These are phyloP conservation scores for Sphagnum magellanicum DNA, from an alignment of 228 moss, liverwort and hornwort genomes.

Conservation along the genomic window DNA sequence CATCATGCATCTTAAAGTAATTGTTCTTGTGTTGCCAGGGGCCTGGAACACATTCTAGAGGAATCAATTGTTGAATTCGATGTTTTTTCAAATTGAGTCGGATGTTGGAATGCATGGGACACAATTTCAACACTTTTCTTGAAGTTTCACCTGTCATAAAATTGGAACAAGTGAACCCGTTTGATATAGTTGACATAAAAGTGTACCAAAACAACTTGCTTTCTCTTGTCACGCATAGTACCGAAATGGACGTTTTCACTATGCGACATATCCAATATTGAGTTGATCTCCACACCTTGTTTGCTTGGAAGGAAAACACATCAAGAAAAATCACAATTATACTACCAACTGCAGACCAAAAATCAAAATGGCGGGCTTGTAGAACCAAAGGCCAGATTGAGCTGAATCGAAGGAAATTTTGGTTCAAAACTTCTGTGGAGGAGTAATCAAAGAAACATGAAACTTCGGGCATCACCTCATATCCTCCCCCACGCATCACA, in stretches of 20 bases:
- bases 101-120: conserved; percentile 19
- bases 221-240: not conserved
- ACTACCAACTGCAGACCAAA: conserved; percentile 34
- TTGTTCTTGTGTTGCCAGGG: not conserved
- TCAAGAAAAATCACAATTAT: conserved; percentile 25
- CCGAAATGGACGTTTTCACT: conserved; percentile 14
- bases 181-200: conserved; percentile 29
- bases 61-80: not conserved
- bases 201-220: conserved; percentile 10
- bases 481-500: conserved; percentile 21
- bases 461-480: accelerated
- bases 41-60: not conserved
- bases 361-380: conserved; percentile 26
- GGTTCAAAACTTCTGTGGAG: conserved; percentile 19
- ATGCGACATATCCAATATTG: conserved; percentile 22
- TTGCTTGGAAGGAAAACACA: conserved; percentile 18
- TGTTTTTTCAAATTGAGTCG: conserved; percentile 1
- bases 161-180: conserved; percentile 11
- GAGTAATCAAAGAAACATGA: conserved; percentile 28
- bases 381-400: conserved; percentile 36
- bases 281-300: conserved; percentile 23
- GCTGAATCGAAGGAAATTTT: conserved; percentile 37
- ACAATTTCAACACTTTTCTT: conserved; percentile 12
- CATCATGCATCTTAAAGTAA: not conserved
- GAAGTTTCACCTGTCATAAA: conserved; percentile 20